Evolutionary conservation across 805 yeast genomes (phyloP).

Genomic region (Clavispora carvajalis): DNA sequence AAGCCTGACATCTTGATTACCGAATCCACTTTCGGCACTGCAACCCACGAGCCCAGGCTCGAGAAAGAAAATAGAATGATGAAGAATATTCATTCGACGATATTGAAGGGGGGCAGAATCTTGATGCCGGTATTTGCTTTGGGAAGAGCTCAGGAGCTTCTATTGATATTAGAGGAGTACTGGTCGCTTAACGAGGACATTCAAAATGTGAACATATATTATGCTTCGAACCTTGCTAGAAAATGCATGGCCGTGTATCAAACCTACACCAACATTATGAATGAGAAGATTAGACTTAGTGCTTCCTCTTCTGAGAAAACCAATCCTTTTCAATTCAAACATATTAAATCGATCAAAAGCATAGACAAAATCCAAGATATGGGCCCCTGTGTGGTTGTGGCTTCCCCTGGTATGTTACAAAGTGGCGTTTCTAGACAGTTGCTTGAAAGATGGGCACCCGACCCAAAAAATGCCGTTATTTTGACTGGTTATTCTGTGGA

Average conservation of each 20-base stretch:
- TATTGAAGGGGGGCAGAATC: slow-evolving; percentile 85
- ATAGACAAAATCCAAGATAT: slow-evolving; percentile 85
- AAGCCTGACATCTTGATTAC: slow-evolving; percentile 88
- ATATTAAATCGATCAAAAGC: slow-evolving; percentile 71
- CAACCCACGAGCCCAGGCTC: slow-evolving; percentile 85
- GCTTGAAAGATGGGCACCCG: slow-evolving; percentile 96
- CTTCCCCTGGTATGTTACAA: slow-evolving; percentile 98
- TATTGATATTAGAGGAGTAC: slow-evolving; percentile 88
- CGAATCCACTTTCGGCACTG: slow-evolving; percentile 97
- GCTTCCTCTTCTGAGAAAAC: slow-evolving; percentile 34
- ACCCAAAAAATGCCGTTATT: slow-evolving; percentile 79
- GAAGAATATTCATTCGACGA: slow-evolving; percentile 74
- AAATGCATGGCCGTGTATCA: slow-evolving; percentile 98
- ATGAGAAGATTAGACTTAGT: slow-evolving; percentile 73
- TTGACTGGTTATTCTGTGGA: slow-evolving; percentile 97
- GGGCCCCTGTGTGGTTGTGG: slow-evolving; percentile 94
- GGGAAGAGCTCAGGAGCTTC: slow-evolving; percentile 93
- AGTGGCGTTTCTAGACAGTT: slow-evolving; percentile 90
- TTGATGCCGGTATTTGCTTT: slow-evolving; percentile 92
- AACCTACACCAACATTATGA: slow-evolving; percentile 96
- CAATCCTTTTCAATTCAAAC: slow-evolving; percentile 89
- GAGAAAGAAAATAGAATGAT: slow-evolving; percentile 83
- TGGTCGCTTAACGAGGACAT: slow-evolving; percentile 84
- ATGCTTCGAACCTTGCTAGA: slow-evolving; percentile 88
- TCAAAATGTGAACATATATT: slow-evolving; percentile 76